Evolutionary conservation across 345 rosid genomes (phyloP), one percentile per base, ranked within the genome.

Genomic region (Eucalyptus camaldulensis): DNA sequence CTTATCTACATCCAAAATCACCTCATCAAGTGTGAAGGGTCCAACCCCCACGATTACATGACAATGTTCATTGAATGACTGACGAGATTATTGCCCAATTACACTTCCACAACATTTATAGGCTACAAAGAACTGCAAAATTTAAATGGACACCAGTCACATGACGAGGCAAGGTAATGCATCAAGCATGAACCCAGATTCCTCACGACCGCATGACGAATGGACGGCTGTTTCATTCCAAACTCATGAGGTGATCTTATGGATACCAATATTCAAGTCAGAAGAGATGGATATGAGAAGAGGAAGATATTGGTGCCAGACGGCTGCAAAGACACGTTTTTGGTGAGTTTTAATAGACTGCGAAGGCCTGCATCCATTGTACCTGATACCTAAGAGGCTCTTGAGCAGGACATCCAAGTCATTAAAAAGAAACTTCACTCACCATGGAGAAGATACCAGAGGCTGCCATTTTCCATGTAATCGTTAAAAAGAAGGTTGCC

Each of bases 331-430:
- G 86, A 97, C 99, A 7, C 99, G 92, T 89, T 96, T 96, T 90
- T 94, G 95, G 91, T 97, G 99, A 72, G 99, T 98, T 93, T 90
- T 92, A 87, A 97, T 90, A 3, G 99, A 96, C 67, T 97, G 99
- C 15, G 98, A 93, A 24, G 99, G 99, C 92, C 90, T 95, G 87
- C 88, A 90, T 67, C 95, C 94, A 92, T 94, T 95, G 91, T 96
- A 95, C 93, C 99, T 94, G 89, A 97, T 95, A 89, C 96, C 99
- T 67, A 97, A 97, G 58, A 97, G 51, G 51, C 51, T 49, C 51
- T 49, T 49, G 51, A 49, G 51, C 51, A 14, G 51, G 51, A 45
- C 47, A 45, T 45, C 47, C 47, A 45, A 45, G 47, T 45, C 47
- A 45, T 8, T 45, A 45, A 45, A 44, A 45, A 49, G 51, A 49